Evolutionary conservation across 2,329 filamentous ascomycete species (phyloP), one percentile per base, ranked within the genome.

Genomic region (Aureobasidium sp.): DNA sequence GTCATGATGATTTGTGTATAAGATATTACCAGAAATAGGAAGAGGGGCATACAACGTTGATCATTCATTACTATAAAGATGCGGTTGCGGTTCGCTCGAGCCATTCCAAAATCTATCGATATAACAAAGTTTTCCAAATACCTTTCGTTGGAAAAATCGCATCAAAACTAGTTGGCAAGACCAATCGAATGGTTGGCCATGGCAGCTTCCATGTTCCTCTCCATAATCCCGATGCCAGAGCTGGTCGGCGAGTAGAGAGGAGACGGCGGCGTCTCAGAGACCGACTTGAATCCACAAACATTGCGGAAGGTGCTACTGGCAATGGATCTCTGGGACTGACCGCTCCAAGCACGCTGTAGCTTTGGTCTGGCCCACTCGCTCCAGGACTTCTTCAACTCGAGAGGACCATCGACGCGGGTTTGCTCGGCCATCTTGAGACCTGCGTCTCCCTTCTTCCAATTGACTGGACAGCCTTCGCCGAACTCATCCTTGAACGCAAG

Each of bases 401-500:
- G 24, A 1, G 57, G 57, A 8, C 63, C 63, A 38, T 65, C 63
- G 10, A 61, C 56, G 14, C 57, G 59, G 35, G 40, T 57, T 14
- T 60, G 55, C 41, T 56, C 58, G 14, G 58, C 56, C 27, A 59
- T 60, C 16, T 63, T 58, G 38, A 65, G 60, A 17, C 62, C 62
- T 24, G 58, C 59, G 38, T 66, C 61, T 11, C 64, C 63, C 34
- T 63, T 62, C 59, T 65, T 64, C 65, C 63, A 66, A 56, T 67
- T 59, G 4, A 64, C 61, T 0, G 64, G 63, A 44, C 65, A 66
- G 11, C 67, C 68, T 54, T 71, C 69, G 42, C 69, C 70, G 42
- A 66, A 69, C 56, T 71, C 68, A 52, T 71, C 70, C 40, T 69
- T 69, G 60, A 70, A 70, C 57, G 74, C 69, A 61, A 78, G 73